Conservation (phyloP, 345 rosid genomes). For the Moricandia arvensis region DNA sequence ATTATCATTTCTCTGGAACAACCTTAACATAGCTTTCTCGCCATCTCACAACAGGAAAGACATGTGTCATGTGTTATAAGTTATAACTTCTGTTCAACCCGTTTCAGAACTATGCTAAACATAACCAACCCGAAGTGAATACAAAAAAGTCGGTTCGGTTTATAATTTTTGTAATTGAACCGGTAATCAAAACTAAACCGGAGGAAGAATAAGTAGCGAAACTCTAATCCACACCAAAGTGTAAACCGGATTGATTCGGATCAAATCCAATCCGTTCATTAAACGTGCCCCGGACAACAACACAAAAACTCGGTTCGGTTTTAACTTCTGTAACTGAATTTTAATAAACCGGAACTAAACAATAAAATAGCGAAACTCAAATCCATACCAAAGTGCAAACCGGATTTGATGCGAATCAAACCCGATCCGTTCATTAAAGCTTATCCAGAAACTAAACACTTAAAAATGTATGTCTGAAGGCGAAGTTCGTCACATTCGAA, state of each 20-base stretch:
- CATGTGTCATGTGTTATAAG: conserved; percentile 7
- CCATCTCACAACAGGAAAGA: conserved; percentile 5
- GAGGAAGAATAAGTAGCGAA: not conserved
- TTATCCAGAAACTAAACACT: conserved; percentile 33
- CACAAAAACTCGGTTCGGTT: not conserved
- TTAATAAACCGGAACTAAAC: not conserved
- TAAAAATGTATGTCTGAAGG: conserved; percentile 25
- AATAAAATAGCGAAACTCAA: not conserved
- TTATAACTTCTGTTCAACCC: not conserved
- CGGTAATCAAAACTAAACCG: not conserved
- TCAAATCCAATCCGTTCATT: conserved; percentile 30
- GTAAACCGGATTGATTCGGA: conserved; percentile 12
- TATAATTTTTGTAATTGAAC: not conserved
- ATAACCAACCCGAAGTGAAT: not conserved
- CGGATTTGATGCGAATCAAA: conserved; percentile 14
- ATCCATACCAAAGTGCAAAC: not conserved
- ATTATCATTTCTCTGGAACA: conserved; percentile 26
- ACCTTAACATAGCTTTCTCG: conserved; percentile 32
- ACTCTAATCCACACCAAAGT: not conserved
- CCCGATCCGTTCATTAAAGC: conserved; percentile 32
- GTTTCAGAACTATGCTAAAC: not conserved
- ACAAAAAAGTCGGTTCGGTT: not conserved
- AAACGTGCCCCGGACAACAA: too few species aligned
- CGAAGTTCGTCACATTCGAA: conserved; percentile 8
- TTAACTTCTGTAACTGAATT: not conserved